Base-by-base conservation (phyloP, 305 asterid species). In the Fraxinus angustifolia region DNA sequence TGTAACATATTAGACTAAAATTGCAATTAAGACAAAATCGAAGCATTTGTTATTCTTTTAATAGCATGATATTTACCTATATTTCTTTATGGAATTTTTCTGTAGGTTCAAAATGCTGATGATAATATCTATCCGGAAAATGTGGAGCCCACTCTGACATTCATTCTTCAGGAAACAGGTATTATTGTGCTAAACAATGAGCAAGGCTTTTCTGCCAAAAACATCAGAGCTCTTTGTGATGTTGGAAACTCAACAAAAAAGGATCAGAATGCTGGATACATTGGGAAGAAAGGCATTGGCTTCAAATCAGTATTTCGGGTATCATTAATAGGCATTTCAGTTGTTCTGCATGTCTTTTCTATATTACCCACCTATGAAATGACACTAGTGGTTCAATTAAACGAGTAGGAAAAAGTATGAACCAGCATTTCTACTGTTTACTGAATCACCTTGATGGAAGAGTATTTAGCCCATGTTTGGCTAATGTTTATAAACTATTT, bases 271-370 rank as follows among this genome's bases (percentile, higher is more conserved):
- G 88, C 93, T 85, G 99, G 98, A 87, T 94, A 92, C 87, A 96
- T 96, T 79, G 99, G 99, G 83, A 96, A 96, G 93, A 96, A 96
- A 87, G 99, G 99, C 91, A 96, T 96, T 77, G 99, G 99, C 79
- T 96, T 96, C 91, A 96, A 96, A 94, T 96, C 99, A 77, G 99
- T 94, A 45, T 94, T 92, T 75, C 90, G 97, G 97, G 97, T 94
- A 92, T 56, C 62, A 71, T 81, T 77, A 48, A 48, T 53, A 34
- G 60, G 73, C 85, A 42, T 42, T 83, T 78, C 40, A 26, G 0
- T 60, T 74, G 12, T 58, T 21, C 16, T 56, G 35, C 56, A 36
- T 82, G 12, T 38, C 34, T 31, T 67, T 83, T 73, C 75, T 83
- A 78, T 84, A 38, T 79, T 83, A 30, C 58, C 45, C 42, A 77